Evolutionary conservation across 2,329 filamentous ascomycete species (phyloP).

Genomic region (Apiospora marii): DNA sequence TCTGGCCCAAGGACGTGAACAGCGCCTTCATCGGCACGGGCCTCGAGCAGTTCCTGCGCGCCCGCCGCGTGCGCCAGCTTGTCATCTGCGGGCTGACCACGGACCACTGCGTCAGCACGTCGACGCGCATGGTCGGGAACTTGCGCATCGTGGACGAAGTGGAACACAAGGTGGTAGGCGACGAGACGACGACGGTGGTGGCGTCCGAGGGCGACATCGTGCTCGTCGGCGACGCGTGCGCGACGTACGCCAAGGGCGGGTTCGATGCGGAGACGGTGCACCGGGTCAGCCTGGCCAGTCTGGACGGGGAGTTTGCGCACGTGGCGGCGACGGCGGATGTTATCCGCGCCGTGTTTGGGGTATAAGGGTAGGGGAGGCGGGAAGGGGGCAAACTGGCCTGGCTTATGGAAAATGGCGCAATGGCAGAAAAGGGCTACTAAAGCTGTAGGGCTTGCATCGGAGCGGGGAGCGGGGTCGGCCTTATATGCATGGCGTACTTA

Average conservation of each 20-base stretch:
- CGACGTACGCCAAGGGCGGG: slow-evolving; percentile 50
- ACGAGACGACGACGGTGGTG: too few species aligned
- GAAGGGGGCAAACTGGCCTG: not conserved
- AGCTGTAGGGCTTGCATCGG: not conserved
- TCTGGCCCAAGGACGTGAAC: slow-evolving; percentile 54
- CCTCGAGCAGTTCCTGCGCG: slow-evolving; percentile 47
- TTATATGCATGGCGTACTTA: too few species aligned
- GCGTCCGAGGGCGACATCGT: slow-evolving; percentile 44
- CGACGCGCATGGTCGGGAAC: slow-evolving; percentile 56
- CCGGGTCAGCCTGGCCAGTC: slow-evolving; percentile 51
- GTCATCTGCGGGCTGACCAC: slow-evolving; percentile 53
- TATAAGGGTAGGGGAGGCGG: not conserved
- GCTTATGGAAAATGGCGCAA: not conserved
- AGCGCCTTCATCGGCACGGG: slow-evolving; percentile 55
- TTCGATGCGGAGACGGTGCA: slow-evolving; percentile 56
- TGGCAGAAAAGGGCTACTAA: not conserved
- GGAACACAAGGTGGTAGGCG: slow-evolving; percentile 33
- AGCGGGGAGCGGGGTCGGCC: not conserved
- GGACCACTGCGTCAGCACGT: slow-evolving; percentile 59
- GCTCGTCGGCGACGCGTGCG: slow-evolving; percentile 54
- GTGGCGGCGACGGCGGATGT: slow-evolving; percentile 48
- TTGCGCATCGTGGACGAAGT: slow-evolving; percentile 48
- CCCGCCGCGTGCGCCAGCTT: slow-evolving; percentile 45
- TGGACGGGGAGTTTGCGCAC: slow-evolving; percentile 54
- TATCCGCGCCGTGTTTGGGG: not conserved